Conservation (phyloP, 2,329 filamentous ascomycete genomes). For the Metarhizium humberi region DNA sequence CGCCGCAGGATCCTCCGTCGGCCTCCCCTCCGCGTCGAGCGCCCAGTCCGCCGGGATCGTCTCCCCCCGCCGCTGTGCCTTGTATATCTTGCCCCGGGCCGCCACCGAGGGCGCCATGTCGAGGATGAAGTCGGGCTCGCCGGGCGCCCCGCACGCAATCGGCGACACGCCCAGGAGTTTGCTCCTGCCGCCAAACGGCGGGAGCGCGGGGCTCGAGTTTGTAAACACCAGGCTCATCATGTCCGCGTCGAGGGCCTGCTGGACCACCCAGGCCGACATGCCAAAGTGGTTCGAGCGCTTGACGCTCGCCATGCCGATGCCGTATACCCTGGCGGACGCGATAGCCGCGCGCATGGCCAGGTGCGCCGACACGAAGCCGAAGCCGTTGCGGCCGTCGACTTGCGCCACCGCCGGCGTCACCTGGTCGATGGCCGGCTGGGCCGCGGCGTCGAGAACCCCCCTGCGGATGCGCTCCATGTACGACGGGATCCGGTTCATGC, state of each 20-base stretch:
- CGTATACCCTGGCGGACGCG: conserved; percentile 51
- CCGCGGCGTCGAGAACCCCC: conserved; percentile 54
- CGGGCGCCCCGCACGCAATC: conserved; percentile 67
- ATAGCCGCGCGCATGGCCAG: conserved; percentile 59
- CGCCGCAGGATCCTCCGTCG: conserved; percentile 61
- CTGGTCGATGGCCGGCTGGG: conserved; percentile 47
- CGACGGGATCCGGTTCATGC: conserved; percentile 65
- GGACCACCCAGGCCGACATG: conserved; percentile 74
- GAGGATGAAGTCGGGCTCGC: conserved; percentile 51
- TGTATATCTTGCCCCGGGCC: conserved; percentile 65
- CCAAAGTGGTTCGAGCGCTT: conserved; percentile 77
- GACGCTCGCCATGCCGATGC: conserved; percentile 68
- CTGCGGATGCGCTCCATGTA: conserved; percentile 67
- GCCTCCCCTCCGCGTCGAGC: conserved; percentile 57
- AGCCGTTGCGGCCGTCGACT: conserved; percentile 59
- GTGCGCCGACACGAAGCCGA: conserved; percentile 65
- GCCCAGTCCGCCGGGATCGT: conserved; percentile 69
- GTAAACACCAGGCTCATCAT: conserved; percentile 66
- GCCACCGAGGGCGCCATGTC: conserved; percentile 66
- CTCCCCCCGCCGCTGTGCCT: conserved; percentile 56
- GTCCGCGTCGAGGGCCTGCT: conserved; percentile 62
- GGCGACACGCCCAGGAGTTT: conserved; percentile 68
- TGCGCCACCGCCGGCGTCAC: conserved; percentile 63
- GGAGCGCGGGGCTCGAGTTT: conserved; percentile 63
- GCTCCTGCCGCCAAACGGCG: conserved; percentile 57